Evolutionary conservation across 2,329 filamentous ascomycete species (phyloP).

Genomic region (Xylaria sp.): DNA sequence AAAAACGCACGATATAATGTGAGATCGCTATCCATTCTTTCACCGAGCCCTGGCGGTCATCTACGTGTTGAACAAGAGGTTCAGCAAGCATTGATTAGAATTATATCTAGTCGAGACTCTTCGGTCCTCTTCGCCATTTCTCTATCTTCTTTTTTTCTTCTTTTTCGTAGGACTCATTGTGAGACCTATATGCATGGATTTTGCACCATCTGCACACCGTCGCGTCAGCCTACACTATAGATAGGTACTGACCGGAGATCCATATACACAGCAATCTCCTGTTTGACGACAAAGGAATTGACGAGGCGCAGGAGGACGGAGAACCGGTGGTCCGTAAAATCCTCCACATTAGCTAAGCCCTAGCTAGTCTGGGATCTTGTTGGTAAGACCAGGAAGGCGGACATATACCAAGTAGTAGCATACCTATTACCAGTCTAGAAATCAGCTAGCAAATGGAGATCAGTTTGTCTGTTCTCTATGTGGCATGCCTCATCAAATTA

Average conservation of each 20-base stretch:
- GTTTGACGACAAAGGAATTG: slow-evolving; percentile 16
- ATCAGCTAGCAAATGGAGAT: neutral
- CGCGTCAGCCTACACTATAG: neutral
- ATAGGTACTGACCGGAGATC: neutral
- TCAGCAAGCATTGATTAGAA: neutral
- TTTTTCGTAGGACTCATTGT: slow-evolving; percentile 4
- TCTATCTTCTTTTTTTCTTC: neutral
- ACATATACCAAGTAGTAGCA: neutral
- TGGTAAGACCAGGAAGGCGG: slow-evolving; percentile 11
- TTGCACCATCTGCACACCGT: neutral
- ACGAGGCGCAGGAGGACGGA: slow-evolving; percentile 1
- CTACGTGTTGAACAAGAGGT: neutral
- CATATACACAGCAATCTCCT: slow-evolving; percentile 5
- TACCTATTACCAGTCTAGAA: neutral
- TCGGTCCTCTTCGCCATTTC: neutral
- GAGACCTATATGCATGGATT: neutral
- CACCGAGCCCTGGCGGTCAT: neutral
- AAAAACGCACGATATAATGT: slow-evolving; percentile 13
- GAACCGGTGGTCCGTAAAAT: neutral
- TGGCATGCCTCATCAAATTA: neutral
- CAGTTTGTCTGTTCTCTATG: neutral
- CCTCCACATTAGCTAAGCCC: slow-evolving; percentile 23
- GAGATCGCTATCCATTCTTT: slow-evolving; percentile 24
- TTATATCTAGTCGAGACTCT: neutral
- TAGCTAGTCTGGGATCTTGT: slow-evolving; percentile 20